Conservation (phyloP, 352 stramenopile genomes). For the Phytophthora palmivora region DNA sequence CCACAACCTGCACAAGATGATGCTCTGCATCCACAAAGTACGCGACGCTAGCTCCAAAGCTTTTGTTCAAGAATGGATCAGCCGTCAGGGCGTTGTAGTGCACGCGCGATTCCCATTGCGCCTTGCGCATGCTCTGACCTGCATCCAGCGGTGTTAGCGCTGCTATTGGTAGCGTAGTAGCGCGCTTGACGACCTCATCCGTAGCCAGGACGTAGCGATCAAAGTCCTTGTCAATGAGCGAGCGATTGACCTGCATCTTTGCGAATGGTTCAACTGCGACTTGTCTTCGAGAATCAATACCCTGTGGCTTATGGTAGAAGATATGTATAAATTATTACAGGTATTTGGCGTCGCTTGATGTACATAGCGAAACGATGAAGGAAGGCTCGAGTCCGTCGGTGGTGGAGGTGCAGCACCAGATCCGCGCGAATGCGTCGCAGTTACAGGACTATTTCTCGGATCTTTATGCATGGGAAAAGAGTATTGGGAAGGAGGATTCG, state of each 20-base stretch:
- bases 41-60: slow-evolving; percentile 42
- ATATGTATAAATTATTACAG: slow-evolving; percentile 1
- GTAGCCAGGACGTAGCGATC: slow-evolving; percentile 74
- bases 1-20: slow-evolving; percentile 68
- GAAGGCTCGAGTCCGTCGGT: slow-evolving; percentile 35
- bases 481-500: slow-evolving; percentile 61
- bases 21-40: slow-evolving; percentile 76
- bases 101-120: slow-evolving; percentile 77
- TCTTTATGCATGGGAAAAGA: slow-evolving; percentile 83
- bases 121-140: slow-evolving; percentile 60
- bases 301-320: no score
- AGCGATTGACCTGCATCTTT: slow-evolving; percentile 62
- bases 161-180: slow-evolving; percentile 33
- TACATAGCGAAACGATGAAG: slow-evolving; percentile 22
- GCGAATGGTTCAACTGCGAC: no score
- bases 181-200: slow-evolving; percentile 39
- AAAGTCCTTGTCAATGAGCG: slow-evolving; percentile 81
- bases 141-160: slow-evolving; percentile 57
- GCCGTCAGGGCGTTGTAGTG: slow-evolving; percentile 66
- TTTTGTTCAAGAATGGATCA: slow-evolving; percentile 64
- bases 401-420: slow-evolving; percentile 83
- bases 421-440: slow-evolving; percentile 78
- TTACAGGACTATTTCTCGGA: slow-evolving; percentile 83
- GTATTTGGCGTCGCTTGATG: slow-evolving; percentile 10
- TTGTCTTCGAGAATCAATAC: no score